phyloP scores from a whole-genome alignment of 163 green algal species.

The Prototheca cutis region DNA sequence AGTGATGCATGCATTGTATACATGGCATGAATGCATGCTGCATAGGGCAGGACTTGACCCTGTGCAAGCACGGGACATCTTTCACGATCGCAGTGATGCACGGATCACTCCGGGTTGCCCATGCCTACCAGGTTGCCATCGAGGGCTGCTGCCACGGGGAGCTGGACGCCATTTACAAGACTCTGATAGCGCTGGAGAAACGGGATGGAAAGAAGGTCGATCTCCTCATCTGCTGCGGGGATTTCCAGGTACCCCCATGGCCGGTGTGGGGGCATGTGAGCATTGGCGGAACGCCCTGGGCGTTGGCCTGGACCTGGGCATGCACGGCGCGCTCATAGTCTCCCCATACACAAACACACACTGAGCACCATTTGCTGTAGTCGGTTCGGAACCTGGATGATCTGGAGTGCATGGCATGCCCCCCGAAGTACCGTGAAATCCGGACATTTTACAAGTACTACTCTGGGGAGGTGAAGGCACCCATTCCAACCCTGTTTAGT shows the following conservation, averaged over 20 bases:
- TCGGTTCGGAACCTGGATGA: constrained; percentile 90
- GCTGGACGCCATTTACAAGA: constrained; percentile 93
- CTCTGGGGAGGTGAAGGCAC: constrained; percentile 57
- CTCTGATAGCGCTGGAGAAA: constrained; percentile 66
- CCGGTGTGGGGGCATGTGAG: too few relatives aligned
- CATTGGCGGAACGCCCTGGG: too few relatives aligned
- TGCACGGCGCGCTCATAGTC: neutral
- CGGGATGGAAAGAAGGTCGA: constrained; percentile 70
- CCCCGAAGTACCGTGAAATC: constrained; percentile 84
- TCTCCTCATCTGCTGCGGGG: constrained; percentile 93
- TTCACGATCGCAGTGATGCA: too few relatives aligned
- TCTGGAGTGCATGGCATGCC: constrained; percentile 84
- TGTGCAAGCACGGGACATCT: too few relatives aligned
- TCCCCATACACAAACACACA: neutral
- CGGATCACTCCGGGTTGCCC: neutral
- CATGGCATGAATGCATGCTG: too few relatives aligned
- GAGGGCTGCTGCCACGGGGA: constrained; percentile 95
- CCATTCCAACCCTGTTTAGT: constrained; percentile 90
- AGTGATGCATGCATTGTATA: too few relatives aligned
- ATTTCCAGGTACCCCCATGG: constrained; percentile 98
- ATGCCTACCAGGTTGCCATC: constrained; percentile 68
- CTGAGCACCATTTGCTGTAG: constrained; percentile 42
- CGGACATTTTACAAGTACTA: constrained; percentile 97
- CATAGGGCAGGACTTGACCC: too few relatives aligned
- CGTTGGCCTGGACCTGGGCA: too few relatives aligned